phyloP scores from a whole-genome alignment of 306 rosid species.

The Malus sieversii region DNA sequence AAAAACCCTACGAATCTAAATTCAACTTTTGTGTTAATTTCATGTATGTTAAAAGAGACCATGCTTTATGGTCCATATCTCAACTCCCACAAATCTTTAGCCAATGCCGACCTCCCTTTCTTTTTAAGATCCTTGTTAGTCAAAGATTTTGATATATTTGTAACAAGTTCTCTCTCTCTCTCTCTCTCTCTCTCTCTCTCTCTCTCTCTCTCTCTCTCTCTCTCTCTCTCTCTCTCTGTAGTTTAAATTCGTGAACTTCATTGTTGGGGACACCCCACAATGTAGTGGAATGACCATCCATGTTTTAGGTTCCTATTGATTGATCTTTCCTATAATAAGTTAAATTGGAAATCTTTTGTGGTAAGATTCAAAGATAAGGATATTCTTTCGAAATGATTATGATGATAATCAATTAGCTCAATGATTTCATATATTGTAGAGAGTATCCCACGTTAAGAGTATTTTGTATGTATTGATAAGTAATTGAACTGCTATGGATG shows the following conservation, averaged over 20 bases:
- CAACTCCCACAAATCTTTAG: conserved; percentile 14
- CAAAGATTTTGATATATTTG: neutral
- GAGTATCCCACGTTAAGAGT: neutral
- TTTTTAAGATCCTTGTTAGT: neutral
- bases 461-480: no score
- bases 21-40: conserved; percentile 14
- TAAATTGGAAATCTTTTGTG: neutral
- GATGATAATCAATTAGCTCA: neutral
- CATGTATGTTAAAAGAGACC: conserved; percentile 16
- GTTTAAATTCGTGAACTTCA: neutral
- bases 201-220: neutral
- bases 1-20: conserved; percentile 20
- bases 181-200: no score
- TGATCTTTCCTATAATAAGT: neutral
- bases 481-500: no score
- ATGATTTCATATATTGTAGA: neutral
- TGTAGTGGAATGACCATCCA: neutral
- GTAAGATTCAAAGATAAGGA: neutral
- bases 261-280: neutral
- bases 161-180: neutral
- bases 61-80: conserved; percentile 22
- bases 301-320: neutral
- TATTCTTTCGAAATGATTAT: neutral
- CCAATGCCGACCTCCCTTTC: neutral
- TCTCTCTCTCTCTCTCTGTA: no score